Evolutionary conservation across 257 asterid genomes (phyloP), one percentile per base, ranked within the genome.

Genomic region (Fraxinus pennsylvanica): DNA sequence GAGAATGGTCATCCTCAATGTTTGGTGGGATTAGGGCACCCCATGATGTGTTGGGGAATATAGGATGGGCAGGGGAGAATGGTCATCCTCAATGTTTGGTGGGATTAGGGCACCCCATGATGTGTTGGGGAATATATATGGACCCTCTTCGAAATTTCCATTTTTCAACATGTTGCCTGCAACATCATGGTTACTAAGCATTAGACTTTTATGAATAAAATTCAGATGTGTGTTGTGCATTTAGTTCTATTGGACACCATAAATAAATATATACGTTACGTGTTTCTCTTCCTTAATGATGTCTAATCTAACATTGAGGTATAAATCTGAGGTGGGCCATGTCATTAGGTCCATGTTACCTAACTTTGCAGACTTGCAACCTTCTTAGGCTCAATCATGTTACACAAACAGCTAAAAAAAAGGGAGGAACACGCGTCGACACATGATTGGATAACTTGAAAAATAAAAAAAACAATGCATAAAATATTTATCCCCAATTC

Each of bases 81-180:
- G 96, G 15, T 84, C 87, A 74, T 92, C 96, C 80, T 88, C 94
- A 1, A 92, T 88, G 86, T 90, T 88, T 45, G 98, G 96, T 0
- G 98, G 96, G 65, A 94, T 87, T n/a, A 94, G 81, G 71, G 83
- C 89, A 3, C 98, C 97, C 87, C 90, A 88, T 0, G 78, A 63
- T 54, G 96, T 82, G 33, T 89, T 87, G 3, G 92, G 89, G 71
- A 92, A 88, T 50, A 94, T 87, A 61, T 92, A 94, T 19, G 98
- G 97, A 50, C 97, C 98, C 77, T 88, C 93, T 81, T 94, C 98
- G 50, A 94, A 92, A 78, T 92, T 85, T 0, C 98, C 98, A 72
- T 94, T 92, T 81, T 92, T 94, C 88, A 94, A 75, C 84, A 90
- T 68, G 87, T 89, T 92, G 21, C 96, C 97, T 93, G 76, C 76